These are phyloP conservation scores for Aphanocladium album DNA, from an alignment of 2,329 filamentous ascomycete species.

Conservation along the genomic window DNA sequence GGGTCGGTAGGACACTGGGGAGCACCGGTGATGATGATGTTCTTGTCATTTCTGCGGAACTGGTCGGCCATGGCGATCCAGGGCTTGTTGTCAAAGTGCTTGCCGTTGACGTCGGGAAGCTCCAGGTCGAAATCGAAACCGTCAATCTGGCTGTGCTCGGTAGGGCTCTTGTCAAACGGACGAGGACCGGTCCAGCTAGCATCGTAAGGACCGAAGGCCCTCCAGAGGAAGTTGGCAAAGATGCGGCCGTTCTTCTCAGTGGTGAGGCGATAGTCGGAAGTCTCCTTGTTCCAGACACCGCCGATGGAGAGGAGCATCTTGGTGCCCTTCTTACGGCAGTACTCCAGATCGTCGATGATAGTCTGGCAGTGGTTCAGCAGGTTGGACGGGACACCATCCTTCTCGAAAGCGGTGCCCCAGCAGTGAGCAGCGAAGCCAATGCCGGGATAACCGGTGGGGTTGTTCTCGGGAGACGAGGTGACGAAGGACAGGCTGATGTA, in stretches of 20 bases:
- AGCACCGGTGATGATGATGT: constrained; percentile 37
- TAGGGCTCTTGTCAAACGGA: constrained; percentile 31
- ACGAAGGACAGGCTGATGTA: constrained; percentile 36
- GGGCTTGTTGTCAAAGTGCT: constrained; percentile 23
- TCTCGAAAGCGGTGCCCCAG: constrained; percentile 23
- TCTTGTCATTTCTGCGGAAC: constrained; percentile 27
- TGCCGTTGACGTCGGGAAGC: constrained; percentile 25
- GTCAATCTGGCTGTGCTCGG: constrained; percentile 28
- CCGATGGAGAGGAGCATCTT: constrained; percentile 41
- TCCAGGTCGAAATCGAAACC: constrained; percentile 42
- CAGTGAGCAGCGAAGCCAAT: constrained; percentile 38
- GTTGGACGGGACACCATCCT: constrained; percentile 21
- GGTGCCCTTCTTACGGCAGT: constrained; percentile 37
- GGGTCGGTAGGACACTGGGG: constrained; percentile 37
- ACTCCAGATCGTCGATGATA: constrained; percentile 35
- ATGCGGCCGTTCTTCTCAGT: constrained; percentile 26
- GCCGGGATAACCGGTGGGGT: constrained; percentile 29
- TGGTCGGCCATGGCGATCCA: constrained; percentile 35
- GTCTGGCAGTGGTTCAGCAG: constrained; percentile 31
- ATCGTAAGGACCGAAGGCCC: constrained; percentile 34
- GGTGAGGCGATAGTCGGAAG: constrained; percentile 30
- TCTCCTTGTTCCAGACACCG: constrained; percentile 23
- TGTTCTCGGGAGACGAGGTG: constrained; percentile 33
- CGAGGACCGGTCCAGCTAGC: constrained; percentile 28
- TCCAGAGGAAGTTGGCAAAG: constrained; percentile 36